These are phyloP conservation scores for Xylariaceae sp. DNA, from an alignment of 2,329 filamentous ascomycete genomes.

Conservation along the genomic window DNA sequence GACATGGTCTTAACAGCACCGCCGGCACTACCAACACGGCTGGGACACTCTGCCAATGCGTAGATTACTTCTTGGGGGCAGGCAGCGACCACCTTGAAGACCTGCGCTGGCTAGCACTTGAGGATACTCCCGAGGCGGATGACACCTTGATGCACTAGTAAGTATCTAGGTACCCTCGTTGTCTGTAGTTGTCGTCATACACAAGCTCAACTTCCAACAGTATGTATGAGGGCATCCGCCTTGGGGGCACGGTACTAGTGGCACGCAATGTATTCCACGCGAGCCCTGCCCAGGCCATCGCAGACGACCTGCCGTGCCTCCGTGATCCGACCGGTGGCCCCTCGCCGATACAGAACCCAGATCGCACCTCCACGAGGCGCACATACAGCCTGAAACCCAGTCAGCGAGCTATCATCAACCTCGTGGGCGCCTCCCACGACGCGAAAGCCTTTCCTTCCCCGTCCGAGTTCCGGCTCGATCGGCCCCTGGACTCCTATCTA, in stretches of 20 bases:
- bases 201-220: conserved; percentile 27
- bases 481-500: conserved; percentile 61
- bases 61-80: conserved; percentile 56
- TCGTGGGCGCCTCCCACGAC: conserved; percentile 48
- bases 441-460: conserved; percentile 57
- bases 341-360: conserved; percentile 34
- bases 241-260: conserved; percentile 48
- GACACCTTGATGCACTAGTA: conserved; percentile 34
- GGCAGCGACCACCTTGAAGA: conserved; percentile 45
- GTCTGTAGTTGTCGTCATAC: background rate
- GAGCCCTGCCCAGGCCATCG: conserved; percentile 21
- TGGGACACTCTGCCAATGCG: conserved; percentile 51
- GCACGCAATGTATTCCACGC: conserved; percentile 38
- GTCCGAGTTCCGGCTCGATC: conserved; percentile 55
- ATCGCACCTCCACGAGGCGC: conserved; percentile 50
- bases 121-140: conserved; percentile 46
- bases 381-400: background rate
- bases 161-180: conserved; percentile 5
- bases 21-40: conserved; percentile 56
- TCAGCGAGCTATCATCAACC: conserved; percentile 13
- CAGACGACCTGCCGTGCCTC: conserved; percentile 20
- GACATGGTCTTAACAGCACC: conserved; percentile 28
- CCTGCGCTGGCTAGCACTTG: conserved; percentile 46
- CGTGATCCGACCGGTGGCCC: too few relatives aligned
- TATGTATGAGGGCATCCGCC: conserved; percentile 49